Percentiles rank a stretch among this genome's conserved stretches.
Evolutionary conservation across 1,284 basidiomycete genomes (phyloP).

Genomic region (Ustilago curta): DNA sequence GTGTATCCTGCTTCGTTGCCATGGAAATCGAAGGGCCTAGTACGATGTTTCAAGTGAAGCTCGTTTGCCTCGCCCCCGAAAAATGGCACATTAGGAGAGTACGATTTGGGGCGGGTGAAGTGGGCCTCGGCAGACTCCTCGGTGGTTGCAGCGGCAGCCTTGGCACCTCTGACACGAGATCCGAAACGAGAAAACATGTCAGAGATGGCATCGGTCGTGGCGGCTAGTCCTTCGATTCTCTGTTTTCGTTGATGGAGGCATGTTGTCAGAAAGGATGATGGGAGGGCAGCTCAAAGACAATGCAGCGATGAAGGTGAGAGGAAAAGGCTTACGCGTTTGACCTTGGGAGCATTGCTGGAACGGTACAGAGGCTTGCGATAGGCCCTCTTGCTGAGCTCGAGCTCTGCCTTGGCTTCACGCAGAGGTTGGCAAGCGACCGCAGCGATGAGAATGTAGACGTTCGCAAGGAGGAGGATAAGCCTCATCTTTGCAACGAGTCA

Average conservation of each 20-base stretch:
- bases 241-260: not conserved
- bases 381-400: constrained; percentile 20
- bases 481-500: constrained; percentile 16
- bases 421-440: constrained; percentile 34
- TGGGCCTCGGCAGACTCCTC: not conserved
- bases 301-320: too few relatives aligned
- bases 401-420: constrained; percentile 22
- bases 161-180: not conserved
- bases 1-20: constrained; percentile 23
- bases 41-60: not conserved
- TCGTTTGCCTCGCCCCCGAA: not conserved
- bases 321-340: constrained; percentile 29
- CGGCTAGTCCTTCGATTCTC: constrained; percentile 6
- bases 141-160: constrained; percentile 10
- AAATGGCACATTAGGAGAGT: too few relatives aligned
- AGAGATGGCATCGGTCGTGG: not conserved
- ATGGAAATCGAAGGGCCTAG: constrained; percentile 11
- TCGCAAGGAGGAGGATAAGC: constrained; percentile 8
- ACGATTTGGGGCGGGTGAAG: not conserved
- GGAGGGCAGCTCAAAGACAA: not conserved
- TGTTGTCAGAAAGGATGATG: not conserved
- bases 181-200: constrained; percentile 15
- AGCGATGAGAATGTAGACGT: constrained; percentile 23
- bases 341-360: constrained; percentile 5
- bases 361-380: constrained; percentile 7